Percentiles rank a stretch among this genome's conserved stretches.
phyloP scores from a whole-genome alignment of 441 rosid species.

The Mallotus japonicus region DNA sequence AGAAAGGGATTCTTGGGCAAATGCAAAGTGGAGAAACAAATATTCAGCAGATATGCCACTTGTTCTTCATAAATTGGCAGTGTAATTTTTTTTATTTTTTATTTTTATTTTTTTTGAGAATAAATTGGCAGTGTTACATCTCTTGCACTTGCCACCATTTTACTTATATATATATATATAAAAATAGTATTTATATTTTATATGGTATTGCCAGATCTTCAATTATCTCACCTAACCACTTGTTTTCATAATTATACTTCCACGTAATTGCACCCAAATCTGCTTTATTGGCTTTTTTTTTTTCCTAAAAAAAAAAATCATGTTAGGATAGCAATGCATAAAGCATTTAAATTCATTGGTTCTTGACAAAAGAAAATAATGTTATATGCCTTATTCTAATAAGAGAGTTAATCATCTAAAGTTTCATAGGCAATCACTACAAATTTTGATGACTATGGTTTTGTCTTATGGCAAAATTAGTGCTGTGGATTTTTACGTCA shows the following conservation, averaged over 20 bases:
- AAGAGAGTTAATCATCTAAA: neutral
- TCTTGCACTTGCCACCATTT: neutral
- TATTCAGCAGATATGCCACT: neutral
- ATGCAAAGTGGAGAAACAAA: neutral
- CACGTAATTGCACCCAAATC: neutral
- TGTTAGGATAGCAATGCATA: neutral
- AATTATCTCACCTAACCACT: slow-evolving; percentile 12
- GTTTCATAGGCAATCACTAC: too few species aligned
- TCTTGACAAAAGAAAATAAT: neutral
- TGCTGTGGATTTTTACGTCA: too few species aligned
- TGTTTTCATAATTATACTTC: neutral
- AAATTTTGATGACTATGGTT: too few species aligned
- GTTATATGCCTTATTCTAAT: neutral
- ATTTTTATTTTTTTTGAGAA: too few species aligned
- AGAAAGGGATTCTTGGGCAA: neutral
- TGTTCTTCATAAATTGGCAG: slow-evolving; percentile 2
- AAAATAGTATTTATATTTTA: too few species aligned
- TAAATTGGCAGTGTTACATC: neutral
- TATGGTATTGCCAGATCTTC: neutral
- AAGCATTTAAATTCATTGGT: neutral
- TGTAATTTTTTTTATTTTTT: too few species aligned
- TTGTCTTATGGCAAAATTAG: too few species aligned
- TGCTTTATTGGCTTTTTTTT: neutral
- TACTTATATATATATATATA: neutral
- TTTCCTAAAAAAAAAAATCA: too few species aligned